Evolutionary conservation across 768 basidiomycete species (phyloP).

Genomic region (Ephemerocybe angulata): DNA sequence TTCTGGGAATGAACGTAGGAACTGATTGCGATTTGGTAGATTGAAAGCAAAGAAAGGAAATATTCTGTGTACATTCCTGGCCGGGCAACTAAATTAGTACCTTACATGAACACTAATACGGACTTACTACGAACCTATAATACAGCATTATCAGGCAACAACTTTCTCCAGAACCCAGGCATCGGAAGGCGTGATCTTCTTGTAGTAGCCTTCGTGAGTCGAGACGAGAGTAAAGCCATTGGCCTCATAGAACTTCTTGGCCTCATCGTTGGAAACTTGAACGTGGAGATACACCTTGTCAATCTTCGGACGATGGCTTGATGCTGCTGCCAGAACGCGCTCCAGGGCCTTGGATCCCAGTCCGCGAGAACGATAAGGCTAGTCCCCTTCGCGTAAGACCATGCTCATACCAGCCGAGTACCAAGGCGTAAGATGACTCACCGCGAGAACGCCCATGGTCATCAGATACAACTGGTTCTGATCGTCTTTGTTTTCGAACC

Average conservation of each 20-base stretch:
- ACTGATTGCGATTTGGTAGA: too few species aligned
- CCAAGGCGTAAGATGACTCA: slow-evolving; percentile 35
- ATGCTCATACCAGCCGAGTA: background rate
- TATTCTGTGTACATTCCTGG: slow-evolving; percentile 1
- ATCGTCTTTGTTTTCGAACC: slow-evolving; percentile 66
- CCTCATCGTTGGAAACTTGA: slow-evolving; percentile 74
- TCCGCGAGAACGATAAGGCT: slow-evolving; percentile 84
- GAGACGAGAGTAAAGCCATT: slow-evolving; percentile 74
- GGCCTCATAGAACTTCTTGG: slow-evolving; percentile 78
- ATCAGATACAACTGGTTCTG: slow-evolving; percentile 71
- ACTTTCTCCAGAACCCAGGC: slow-evolving; percentile 89
- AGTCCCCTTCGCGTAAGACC: slow-evolving; percentile 13
- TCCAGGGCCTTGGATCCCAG: slow-evolving; percentile 73
- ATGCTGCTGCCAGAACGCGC: slow-evolving; percentile 61
- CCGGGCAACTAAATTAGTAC: too few species aligned
- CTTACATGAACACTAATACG: background rate
- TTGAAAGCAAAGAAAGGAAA: background rate
- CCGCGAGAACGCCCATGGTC: slow-evolving; percentile 90
- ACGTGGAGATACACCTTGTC: slow-evolving; percentile 79
- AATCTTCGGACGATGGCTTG: slow-evolving; percentile 60
- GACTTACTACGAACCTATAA: too few species aligned
- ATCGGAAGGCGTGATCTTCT: slow-evolving; percentile 78
- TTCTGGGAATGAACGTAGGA: too few species aligned
- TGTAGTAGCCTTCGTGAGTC: slow-evolving; percentile 77
- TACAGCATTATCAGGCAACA: too few species aligned